Evolutionary conservation across 2,329 filamentous ascomycete species (phyloP), one percentile per base, ranked within the genome.

Genomic region (Fusarium agapanthi): DNA sequence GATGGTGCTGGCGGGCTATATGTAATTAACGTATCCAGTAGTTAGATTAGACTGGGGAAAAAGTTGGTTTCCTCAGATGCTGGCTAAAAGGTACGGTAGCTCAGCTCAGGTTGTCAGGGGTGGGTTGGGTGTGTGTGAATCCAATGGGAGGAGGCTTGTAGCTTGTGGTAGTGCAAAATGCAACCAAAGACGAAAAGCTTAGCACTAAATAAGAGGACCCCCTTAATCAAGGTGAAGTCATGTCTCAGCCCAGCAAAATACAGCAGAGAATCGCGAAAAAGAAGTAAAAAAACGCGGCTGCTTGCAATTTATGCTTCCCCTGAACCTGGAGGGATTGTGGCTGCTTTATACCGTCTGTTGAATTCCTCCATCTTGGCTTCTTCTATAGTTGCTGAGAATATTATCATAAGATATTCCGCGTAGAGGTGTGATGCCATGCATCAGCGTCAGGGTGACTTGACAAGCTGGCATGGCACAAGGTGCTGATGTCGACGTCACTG

Each of bases 181-280:
- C 66, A 38, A 66, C 62, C 26, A 54, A 22, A n/a, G 45, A 63
- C 59, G 28, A 60, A 57, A 54, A 71, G 63, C 66, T 71, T 68
- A 65, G 54, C 65, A 67, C 74, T 71, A 73, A 67, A 73, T 71
- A 73, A 58, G 12, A 65, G 34, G 53, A 34, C 58, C 58, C 59
- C 68, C 65, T 68, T 75, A 66, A 75, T 76, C 66, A 69, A 69
- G 51, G 59, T 65, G 59, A 76, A 76, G 72, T 75, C 75, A 75
- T 79, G 79, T 80, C 79, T 80, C 77, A 79, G 72, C 67, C 71
- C 59, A 48, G 54, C 43, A 34, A 16, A 30, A 26, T 32, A 34
- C 57, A 26, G 28, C 54, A 45, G 37, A 60, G 59, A 48, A 30
- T 50, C 41, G 40, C 20, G 45, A 54, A 59, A 24, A 40, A 44